A percentile compares a stretch with the other conserved stretches of the same genome.
Conservation (phyloP, 805 yeast species). For the Candida hungchunana region DNA sequence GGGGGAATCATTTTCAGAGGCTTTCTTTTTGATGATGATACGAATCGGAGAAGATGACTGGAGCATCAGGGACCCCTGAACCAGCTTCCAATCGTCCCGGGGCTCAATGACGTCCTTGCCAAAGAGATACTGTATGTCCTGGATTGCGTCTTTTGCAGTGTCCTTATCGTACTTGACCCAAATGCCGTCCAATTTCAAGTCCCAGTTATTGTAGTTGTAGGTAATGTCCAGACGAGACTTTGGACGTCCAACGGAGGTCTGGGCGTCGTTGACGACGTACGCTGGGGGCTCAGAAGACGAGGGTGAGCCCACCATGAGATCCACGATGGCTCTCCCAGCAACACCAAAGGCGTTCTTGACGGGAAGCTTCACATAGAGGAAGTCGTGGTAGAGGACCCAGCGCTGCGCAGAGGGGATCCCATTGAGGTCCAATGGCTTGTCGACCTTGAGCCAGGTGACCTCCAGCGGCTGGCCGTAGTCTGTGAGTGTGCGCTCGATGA, state of each 20-base stretch:
- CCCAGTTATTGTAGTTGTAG: constrained; percentile 36
- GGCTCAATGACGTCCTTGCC: constrained; percentile 57
- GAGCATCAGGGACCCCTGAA: constrained; percentile 15
- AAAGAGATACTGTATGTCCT: constrained; percentile 47
- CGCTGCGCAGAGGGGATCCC: constrained; percentile 11
- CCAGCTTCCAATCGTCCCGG: constrained; percentile 49
- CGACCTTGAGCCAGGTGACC: constrained; percentile 25
- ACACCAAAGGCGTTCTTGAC: constrained; percentile 8
- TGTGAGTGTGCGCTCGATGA: constrained; percentile 14
- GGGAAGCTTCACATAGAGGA: constrained; percentile 26
- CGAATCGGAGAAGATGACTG: constrained; percentile 6
- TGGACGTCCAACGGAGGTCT: constrained; percentile 25
- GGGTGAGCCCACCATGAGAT: constrained; percentile 39
- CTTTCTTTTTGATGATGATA: constrained; percentile 6
- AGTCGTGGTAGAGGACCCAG: constrained; percentile 23
- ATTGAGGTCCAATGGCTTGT: constrained; percentile 24
- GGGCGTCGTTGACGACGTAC: constrained; percentile 33
- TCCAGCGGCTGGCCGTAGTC: constrained; percentile 6
- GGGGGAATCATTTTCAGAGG: neutral
- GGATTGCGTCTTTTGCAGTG: constrained; percentile 32
- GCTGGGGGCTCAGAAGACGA: constrained; percentile 34
- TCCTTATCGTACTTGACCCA: constrained; percentile 51
- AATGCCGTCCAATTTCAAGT: constrained; percentile 41
- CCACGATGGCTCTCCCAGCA: constrained; percentile 34
- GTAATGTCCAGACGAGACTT: constrained; percentile 24